Base-by-base conservation (phyloP, 1,284 basidiomycete species). In the Cryptococcus hybrid region DNA sequence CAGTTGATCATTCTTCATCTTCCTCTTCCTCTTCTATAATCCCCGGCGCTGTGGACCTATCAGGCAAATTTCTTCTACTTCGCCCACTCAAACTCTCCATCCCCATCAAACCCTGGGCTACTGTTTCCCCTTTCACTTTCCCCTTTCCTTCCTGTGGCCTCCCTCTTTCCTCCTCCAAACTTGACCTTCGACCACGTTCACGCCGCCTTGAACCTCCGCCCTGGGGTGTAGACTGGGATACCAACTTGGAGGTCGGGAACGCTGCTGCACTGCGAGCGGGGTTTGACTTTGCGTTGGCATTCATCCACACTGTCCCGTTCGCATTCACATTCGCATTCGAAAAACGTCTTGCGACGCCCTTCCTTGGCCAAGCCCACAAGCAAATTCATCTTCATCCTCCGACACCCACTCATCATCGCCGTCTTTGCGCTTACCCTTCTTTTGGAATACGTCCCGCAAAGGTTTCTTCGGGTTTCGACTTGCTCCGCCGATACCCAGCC, bases 401-500 rank as follows among this genome's bases (percentile, higher is more conserved):
- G 77, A 77, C 30, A 76, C 68, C 80, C 79, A 80, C 15, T 78
- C 77, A 8, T 75, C 74, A 36, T 75, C 66, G 9, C 52, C 52
- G 36, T 47, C 54, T 48, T 58, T 55, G 44, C 48, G 42, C 47
- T 56, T 61, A 43, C 54, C 47, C 49, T 75, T 73, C 13, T 64
- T 65, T 35, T 78, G 74, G 63, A 81, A 81, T 0, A 81, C 80
- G 61, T 81, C 77, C 8, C 80, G 65, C 1, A 78, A 58, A 1
- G 76, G 74, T 30, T 47, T 47, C 34, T 47, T 47, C 12, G 0
- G 71, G 64, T 44, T 73, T 72, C 13, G 38, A 30, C 54, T 43
- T 49, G 37, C 24, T 8, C 36, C 39, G 24, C 24, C 24, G 24
- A 24, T 24, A 24, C 24, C 24, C 24, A 24, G 24, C 24, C 24